Base-by-base conservation (phyloP, 2,329 filamentous ascomycete species). In the Emergomyces pasteurianus region DNA sequence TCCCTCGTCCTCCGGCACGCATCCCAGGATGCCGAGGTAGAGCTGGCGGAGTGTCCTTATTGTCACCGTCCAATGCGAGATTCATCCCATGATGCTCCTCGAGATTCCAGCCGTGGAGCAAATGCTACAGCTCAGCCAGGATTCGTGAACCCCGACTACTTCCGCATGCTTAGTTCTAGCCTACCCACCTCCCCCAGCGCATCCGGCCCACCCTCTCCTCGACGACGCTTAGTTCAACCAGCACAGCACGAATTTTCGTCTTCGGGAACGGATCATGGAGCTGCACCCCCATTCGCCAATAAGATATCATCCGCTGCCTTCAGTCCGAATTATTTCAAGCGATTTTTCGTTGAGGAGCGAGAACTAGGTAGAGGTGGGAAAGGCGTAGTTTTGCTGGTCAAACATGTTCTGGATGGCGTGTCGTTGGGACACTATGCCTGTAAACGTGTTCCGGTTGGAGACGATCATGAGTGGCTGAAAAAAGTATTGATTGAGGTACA, bases 401-500 rank as follows among this genome's bases (percentile, higher is more conserved):
- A 89, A 62, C 94, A 99, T 75, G 82, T 95, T 66, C 84, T 99
- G 61, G 94, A 97, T 72, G 87, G 90, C 26, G 92, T 95, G 52
- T 83, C 86, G 38, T 80, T 99, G 1, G 94, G 94, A 1, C 83
- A 94, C 65, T 99, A 95, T 74, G 94, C 94, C 14, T 99, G 94
- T 79, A 99, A 99, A 75, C 85, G 95, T 53, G 92, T 99, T 0
- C 95, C 94, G 0, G 94, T 99, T 3, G 89, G 94, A 16, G 88
- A 99, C 69, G 90, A 97, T 68, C 92, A 96, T 69, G 85, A 86
- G 63, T 96, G 94, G 95, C 79, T 99, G 16, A 90, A 96, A 73
- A 97, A 96, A 75, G 87, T 97, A 1, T 79, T 99, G 58, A 83
- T 94, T 53, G 94, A 99, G 74, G 95, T 99, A 1, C 91, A 96